Evolutionary conservation across 352 stramenopile species (phyloP), one percentile per base, ranked within the genome.

Genomic region (Aphanomyces invadans): DNA sequence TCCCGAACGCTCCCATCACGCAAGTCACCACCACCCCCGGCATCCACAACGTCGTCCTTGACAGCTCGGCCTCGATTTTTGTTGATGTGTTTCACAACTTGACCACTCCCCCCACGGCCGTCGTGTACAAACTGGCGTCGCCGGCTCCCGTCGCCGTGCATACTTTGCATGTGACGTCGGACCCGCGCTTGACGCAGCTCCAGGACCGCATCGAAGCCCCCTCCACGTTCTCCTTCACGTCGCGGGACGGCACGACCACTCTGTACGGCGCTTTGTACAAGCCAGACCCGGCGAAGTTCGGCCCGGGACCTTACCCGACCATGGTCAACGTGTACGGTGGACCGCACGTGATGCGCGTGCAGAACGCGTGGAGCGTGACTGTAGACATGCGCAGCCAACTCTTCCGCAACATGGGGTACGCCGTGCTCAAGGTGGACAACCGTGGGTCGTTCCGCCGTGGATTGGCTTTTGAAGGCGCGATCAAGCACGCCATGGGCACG

Each of bases 361-460:
- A 88, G 28, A 79, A 92, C 65, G 92, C 89, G 68, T 98, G 93
- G 93, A 76, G 81, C 17, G 75, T 90, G 65, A 97, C 90, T 26
- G 89, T 90, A 12, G 94, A 98, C 74, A 96, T 98, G 90, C 79
- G 94, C 66, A 89, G 88, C 3, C 95, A 98, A 75, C 75, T 86
- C 12, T 87, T 98, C 62, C 81, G 91, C 29, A 86, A 92, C 60
- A 79, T 97, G 70, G 95, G 95, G n/a, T 98, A 97, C 74, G 90
- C 83, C 9, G 94, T 98, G 53, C 81, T 98, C 49, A 98, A 98
- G 75, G 92, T 96, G 25, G 95, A 98, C 78, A 98, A 98, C 74
- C 88, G 95, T 51, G 95, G 95, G 32, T 97, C 85, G 39, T 94
- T 92, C 66, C 83, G 90, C 66, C 88, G 94, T 61, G 95, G 95